Evolutionary conservation across 768 basidiomycete species (phyloP).

Genomic region (Russula dissimulans): DNA sequence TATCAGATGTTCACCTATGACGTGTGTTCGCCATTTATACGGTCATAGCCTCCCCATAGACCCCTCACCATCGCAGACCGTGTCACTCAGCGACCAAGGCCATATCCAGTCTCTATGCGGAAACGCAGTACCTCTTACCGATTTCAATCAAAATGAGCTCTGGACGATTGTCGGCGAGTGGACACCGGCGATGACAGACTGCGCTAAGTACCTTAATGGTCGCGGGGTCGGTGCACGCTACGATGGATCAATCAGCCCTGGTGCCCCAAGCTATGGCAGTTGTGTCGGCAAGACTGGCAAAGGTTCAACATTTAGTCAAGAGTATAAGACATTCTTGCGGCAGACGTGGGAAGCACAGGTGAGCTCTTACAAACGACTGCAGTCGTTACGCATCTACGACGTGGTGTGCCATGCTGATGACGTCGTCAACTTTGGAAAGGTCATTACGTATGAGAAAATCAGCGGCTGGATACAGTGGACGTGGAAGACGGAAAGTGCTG

Average conservation of each 20-base stretch:
- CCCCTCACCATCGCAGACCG: constrained; percentile 28
- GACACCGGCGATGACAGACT: constrained; percentile 70
- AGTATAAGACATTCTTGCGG: constrained; percentile 74
- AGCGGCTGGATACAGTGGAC: constrained; percentile 77
- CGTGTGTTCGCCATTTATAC: constrained; percentile 26
- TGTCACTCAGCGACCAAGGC: constrained; percentile 37
- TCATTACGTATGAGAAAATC: constrained; percentile 53
- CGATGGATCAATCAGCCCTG: constrained; percentile 48
- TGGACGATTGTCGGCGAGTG: constrained; percentile 91
- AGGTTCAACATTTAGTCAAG: constrained; percentile 59
- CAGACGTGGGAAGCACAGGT: constrained; percentile 83
- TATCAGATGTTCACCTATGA: constrained; percentile 63
- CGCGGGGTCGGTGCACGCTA: constrained; percentile 58
- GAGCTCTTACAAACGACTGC: not conserved
- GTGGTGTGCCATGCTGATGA: not conserved
- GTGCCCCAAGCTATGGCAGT: constrained; percentile 60
- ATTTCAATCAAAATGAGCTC: constrained; percentile 38
- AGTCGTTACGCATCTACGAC: too few species aligned
- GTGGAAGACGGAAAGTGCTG: constrained; percentile 75
- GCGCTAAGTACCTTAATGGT: constrained; percentile 78
- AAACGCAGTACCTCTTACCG: constrained; percentile 35
- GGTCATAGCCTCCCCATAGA: not conserved
- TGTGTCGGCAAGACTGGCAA: constrained; percentile 67
- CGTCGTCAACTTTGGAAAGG: constrained; percentile 12
- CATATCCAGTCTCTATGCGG: constrained; percentile 58